Base-by-base conservation (phyloP, 495 filamentous ascomycete species). In the Aspergillus bertholletiae region DNA sequence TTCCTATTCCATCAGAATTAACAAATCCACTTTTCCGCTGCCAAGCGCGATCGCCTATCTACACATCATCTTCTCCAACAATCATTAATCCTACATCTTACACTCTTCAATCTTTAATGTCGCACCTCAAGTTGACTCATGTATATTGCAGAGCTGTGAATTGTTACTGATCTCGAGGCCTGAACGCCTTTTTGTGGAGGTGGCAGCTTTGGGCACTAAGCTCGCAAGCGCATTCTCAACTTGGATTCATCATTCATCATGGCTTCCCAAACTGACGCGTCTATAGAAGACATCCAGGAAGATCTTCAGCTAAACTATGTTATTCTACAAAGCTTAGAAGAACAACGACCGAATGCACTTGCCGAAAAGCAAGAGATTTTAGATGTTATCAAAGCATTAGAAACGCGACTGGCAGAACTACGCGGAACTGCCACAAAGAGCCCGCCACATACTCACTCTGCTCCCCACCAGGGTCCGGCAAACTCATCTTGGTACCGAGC, bases 291-390 rank as follows among this genome's bases (percentile, higher is more conserved):
- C 5, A 21, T 76, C 26, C 35, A 61, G 18, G 69, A 71, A 8
- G 72, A 76, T 28, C 51, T 76, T 21, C 52, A 65, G 22, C 60
- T 76, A n/a, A 61, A 78, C 17, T 57, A 65, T 28, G 72, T 67
- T 12, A 64, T 78, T 28, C 61, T 78, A n/a, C 46, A 63, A 32
- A 73, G 71, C 13, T 56, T 78, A 21, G 61, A 73, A 17, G 67
- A 74, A 59, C 47, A 62, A 53, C 58, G 59, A 50, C 59, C 61
- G 34, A 56, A 61, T 61, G 53, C 54, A 1, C 5, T 46, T n/a
- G 60, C 52, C 35, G 60, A 67, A 28, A 62, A 56, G 39, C 43
- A 58, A 46, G 67, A 67, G 22, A 60, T 63, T 9, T 12, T 64
- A 7, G 56, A 63, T 11, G 51, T 34, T 24, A 65, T 67, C 21